Percentiles rank a stretch among this genome's conserved stretches.
phyloP scores from a whole-genome alignment of 2,329 filamentous ascomycete genomes.

The Ramularia collo-cygni region DNA sequence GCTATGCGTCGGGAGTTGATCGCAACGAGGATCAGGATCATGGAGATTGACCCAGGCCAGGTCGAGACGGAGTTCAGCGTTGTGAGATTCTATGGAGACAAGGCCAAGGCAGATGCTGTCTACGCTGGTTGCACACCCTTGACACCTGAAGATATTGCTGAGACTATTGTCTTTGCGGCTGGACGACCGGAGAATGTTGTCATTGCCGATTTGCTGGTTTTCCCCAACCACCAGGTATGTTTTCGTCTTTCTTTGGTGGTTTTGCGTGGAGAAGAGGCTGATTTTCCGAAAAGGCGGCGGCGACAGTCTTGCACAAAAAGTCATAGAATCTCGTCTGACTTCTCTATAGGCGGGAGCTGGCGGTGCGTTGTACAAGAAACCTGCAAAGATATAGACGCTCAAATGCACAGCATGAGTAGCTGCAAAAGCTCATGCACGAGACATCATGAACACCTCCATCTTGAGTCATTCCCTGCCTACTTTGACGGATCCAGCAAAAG shows the following conservation, averaged over 20 bases:
- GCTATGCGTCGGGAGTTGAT: conserved; percentile 77
- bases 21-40: conserved; percentile 70
- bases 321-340: conserved; percentile 11
- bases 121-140: conserved; percentile 80
- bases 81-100: conserved; percentile 82
- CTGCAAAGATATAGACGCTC: conserved; percentile 11
- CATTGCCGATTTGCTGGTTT: conserved; percentile 78
- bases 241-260: background rate
- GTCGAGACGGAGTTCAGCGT: conserved; percentile 92
- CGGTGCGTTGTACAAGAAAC: conserved; percentile 16
- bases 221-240: conserved; percentile 79
- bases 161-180: conserved; percentile 79
- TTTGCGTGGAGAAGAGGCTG: conserved; percentile 5
- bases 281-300: conserved; percentile 31
- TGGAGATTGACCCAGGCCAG: conserved; percentile 85
- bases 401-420: background rate
- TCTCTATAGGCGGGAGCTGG: conserved; percentile 13
- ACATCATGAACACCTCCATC: too few species aligned
- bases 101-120: conserved; percentile 80
- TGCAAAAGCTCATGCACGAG: too few species aligned
- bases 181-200: conserved; percentile 85
- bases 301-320: conserved; percentile 42
- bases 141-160: conserved; percentile 84
- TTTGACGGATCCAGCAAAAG: conserved; percentile 58
- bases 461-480: conserved; percentile 8